Base-by-base conservation (phyloP, 495 filamentous ascomycete species). In the Achaetomiella virescens region DNA sequence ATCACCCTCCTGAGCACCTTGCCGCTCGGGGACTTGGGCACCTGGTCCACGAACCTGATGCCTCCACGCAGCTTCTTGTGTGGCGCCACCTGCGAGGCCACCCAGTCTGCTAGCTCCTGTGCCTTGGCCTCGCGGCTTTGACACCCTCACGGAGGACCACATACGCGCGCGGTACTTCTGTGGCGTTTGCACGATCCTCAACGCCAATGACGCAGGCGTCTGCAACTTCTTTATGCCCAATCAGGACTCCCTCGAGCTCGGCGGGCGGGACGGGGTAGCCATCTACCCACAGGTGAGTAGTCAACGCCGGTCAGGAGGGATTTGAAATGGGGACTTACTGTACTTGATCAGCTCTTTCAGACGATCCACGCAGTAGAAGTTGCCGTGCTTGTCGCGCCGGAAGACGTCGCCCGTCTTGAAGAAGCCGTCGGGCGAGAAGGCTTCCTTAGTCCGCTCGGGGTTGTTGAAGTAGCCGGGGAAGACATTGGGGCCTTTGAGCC, bases 341-440 rank as follows among this genome's bases (percentile, higher is more conserved):
- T 93, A 93, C 72, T 95, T 95, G 72, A 95, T 93, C 42, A 95
- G 72, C 69, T 95, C 90, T 77, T 95, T 95, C 20, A 90, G 78
- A n/a, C 90, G 84, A 61, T 92, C 90, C 1, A 88, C 90, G 65
- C 91, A 74, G 54, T 74, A 76, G 17, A 69, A 70, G 55, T 82
- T 75, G 4, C 83, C 82, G 15, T 78, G 63, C 12, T 70, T 61
- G 62, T 88, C 84, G 17, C 82, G 72, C 24, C 74, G 75, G 15
- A 78, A 85, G 40, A 85, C 74, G 62, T 96, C 90, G 0, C 90
- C 90, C 1, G 89, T 93, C 61, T 84, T 88, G 73, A 93, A 93
- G 72, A 83, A 96, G 2, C 88, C 88, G 57, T 93, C 89, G 0
- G 54, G 33, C 0, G 83, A 87, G 31, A 91, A 81, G 0, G 87